phyloP scores from a whole-genome alignment of 2,329 filamentous ascomycete species.

The Didymosphaeria variabile region DNA sequence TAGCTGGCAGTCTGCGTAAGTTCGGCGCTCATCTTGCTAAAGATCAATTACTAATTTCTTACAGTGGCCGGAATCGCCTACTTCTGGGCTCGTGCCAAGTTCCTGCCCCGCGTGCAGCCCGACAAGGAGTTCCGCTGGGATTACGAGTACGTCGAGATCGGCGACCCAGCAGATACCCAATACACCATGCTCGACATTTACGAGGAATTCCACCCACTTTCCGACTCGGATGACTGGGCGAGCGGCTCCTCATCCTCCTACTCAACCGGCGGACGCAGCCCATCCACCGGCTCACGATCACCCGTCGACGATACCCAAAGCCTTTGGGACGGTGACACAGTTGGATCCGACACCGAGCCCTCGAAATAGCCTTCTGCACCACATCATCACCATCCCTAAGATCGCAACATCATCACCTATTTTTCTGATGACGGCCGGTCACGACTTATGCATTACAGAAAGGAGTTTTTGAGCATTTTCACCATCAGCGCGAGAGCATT shows the following conservation, averaged over 20 bases:
- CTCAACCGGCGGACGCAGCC: slow-evolving; percentile 71
- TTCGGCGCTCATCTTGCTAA: background rate
- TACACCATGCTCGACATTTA: slow-evolving; percentile 66
- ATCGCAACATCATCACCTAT: slow-evolving; percentile 30
- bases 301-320: slow-evolving; percentile 66
- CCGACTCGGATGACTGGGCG: slow-evolving; percentile 89
- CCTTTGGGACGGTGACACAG: slow-evolving; percentile 66
- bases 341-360: slow-evolving; percentile 57
- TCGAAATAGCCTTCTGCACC: slow-evolving; percentile 29
- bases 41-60: slow-evolving; percentile 30
- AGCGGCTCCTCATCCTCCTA: slow-evolving; percentile 82
- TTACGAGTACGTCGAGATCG: slow-evolving; percentile 91
- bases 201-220: slow-evolving; percentile 59
- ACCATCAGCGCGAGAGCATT: slow-evolving; percentile 37
- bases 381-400: slow-evolving; percentile 32
- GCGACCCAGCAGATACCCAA: slow-evolving; percentile 67
- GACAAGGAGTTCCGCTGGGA: slow-evolving; percentile 94
- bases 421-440: slow-evolving; percentile 37
- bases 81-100: slow-evolving; percentile 81
- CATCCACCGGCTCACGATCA: slow-evolving; percentile 57
- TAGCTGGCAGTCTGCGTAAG: slow-evolving; percentile 76
- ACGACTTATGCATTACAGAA: slow-evolving; percentile 49
- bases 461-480: slow-evolving; percentile 50
- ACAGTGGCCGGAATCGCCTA: slow-evolving; percentile 74
- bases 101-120: slow-evolving; percentile 80